Conservation (phyloP, 2,329 filamentous ascomycete genomes). For the Apiospora malaysiana region DNA sequence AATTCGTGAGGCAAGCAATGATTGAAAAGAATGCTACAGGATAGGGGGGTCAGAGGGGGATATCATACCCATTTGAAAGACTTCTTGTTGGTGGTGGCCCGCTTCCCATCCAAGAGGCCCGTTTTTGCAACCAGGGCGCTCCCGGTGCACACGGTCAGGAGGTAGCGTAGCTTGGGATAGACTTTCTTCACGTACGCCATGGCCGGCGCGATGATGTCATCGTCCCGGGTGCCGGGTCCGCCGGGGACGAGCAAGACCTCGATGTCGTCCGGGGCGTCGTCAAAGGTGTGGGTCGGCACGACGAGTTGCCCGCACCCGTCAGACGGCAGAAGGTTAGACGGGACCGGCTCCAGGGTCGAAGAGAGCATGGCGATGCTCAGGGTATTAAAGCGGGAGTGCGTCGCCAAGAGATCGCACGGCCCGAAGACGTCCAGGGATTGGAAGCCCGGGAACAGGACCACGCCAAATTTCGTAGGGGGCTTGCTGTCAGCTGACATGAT, state of each 20-base stretch:
- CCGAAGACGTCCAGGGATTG: conserved; percentile 54
- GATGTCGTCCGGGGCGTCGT: conserved; percentile 53
- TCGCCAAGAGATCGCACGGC: conserved; percentile 52
- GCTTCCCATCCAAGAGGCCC: conserved; percentile 63
- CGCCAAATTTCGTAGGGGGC: conserved; percentile 43
- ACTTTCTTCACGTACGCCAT: conserved; percentile 52
- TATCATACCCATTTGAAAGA: conserved; percentile 48
- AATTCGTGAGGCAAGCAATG: background rate
- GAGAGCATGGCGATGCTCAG: conserved; percentile 50
- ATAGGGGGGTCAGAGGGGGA: background rate
- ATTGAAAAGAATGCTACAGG: too few relatives aligned
- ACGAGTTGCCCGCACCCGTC: conserved; percentile 42
- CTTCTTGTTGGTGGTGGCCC: conserved; percentile 71
- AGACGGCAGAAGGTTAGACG: conserved; percentile 36
- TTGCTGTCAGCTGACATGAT: conserved; percentile 10
- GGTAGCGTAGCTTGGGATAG: conserved; percentile 56
- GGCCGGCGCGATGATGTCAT: conserved; percentile 40
- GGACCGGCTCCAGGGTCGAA: conserved; percentile 48
- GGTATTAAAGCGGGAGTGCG: conserved; percentile 42
- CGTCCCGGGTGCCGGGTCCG: conserved; percentile 55
- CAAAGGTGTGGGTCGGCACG: conserved; percentile 58
- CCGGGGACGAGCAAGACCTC: conserved; percentile 73
- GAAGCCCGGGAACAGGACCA: conserved; percentile 52
- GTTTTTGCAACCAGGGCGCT: conserved; percentile 62
- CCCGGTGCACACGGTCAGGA: conserved; percentile 73